Evolutionary conservation across 2,329 filamentous ascomycete species (phyloP), one percentile per base, ranked within the genome.

Genomic region (Rhynchosporium secalis): DNA sequence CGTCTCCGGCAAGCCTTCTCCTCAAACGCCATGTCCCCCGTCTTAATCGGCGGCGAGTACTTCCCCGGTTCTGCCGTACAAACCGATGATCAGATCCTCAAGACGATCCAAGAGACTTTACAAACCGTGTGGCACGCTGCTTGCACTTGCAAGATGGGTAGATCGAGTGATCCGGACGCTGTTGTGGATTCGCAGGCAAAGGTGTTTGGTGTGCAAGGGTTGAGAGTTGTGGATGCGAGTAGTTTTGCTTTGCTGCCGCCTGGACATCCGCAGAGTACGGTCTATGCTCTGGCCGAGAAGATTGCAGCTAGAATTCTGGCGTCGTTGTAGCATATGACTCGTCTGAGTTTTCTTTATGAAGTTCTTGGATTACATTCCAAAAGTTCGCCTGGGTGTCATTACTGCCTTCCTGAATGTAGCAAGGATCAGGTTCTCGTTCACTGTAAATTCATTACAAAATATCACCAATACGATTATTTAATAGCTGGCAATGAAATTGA

Each of bases 101-200:
- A 58, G 8, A 59, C 62, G 60, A 26, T 64, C 70, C 12, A 70
- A 71, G 20, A 59, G 64, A 40, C 74, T 76, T 13, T 76, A 31
- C 58, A 59, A 6, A 60, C 61, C 12, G 60, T 68, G 38, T 86
- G 78, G 80, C 83, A 82, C 70, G 84, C 79, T 77, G 81, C 76
- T 0, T 82, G 83, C 0, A 87, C 84, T 0, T 77, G 77, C 7
- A 80, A 80, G 70, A 87, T 88, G 84, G 84, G 84, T 0, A 77
- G 72, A 60, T 6, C 61, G 0, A 76, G 69, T 1, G 78, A 80
- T n/a, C 29, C 58, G 3, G 75, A 78, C 13, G 65, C 67, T 29
- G 70, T 71, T 3, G 60, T 72, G 28, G 69, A 72, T 55, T 36
- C 54, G 1, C 51, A 66, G 9, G 61, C 65, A n/a, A 69, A 58